phyloP scores from a whole-genome alignment of 2,329 filamentous ascomycete species.

The Anthostomella pinea region DNA sequence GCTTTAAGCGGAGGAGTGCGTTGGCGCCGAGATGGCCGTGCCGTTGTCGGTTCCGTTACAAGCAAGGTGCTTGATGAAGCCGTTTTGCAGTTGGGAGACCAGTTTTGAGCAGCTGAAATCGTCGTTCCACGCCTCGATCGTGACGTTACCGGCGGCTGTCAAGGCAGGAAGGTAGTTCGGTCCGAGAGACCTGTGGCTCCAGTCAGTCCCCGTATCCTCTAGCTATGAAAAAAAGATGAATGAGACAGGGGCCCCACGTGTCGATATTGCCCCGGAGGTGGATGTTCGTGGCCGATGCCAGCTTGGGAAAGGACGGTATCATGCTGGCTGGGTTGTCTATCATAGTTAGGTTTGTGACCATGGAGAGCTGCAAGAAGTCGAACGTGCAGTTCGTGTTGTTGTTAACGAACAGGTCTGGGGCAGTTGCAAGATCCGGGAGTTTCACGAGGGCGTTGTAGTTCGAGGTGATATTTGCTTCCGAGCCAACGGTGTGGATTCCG shows the following conservation, averaged over 20 bases:
- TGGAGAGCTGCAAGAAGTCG: conserved; percentile 2
- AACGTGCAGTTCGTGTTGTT: conserved; percentile 8
- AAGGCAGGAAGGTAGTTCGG: conserved; percentile 8
- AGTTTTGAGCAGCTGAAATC: conserved; percentile 7
- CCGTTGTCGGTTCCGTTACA: conserved; percentile 5
- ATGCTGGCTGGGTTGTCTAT: conserved; percentile 1
- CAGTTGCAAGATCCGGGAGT: no score
- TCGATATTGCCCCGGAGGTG: conserved; percentile 8
- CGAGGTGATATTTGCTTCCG: no score
- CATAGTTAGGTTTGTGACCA: conserved; percentile 1
- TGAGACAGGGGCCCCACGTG: conserved; percentile 1
- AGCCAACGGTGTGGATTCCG: no score
- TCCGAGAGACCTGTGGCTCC: conserved; percentile 4
- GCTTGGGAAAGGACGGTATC: conserved; percentile 4
- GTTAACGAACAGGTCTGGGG: no score
- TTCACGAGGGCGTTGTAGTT: no score
- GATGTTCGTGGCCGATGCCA: conserved; percentile 2
- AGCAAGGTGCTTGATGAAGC: conserved; percentile 4
- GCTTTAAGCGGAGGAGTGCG: no score
- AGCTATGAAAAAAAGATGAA: background rate
- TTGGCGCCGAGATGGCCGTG: background rate
- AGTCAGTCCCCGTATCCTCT: no score
- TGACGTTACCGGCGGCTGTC: conserved; percentile 1
- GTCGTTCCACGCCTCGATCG: conserved; percentile 3
- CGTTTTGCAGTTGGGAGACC: conserved; percentile 5